Evolutionary conservation across 2,329 filamentous ascomycete genomes (phyloP).

Genomic region (Ascochyta fabae): DNA sequence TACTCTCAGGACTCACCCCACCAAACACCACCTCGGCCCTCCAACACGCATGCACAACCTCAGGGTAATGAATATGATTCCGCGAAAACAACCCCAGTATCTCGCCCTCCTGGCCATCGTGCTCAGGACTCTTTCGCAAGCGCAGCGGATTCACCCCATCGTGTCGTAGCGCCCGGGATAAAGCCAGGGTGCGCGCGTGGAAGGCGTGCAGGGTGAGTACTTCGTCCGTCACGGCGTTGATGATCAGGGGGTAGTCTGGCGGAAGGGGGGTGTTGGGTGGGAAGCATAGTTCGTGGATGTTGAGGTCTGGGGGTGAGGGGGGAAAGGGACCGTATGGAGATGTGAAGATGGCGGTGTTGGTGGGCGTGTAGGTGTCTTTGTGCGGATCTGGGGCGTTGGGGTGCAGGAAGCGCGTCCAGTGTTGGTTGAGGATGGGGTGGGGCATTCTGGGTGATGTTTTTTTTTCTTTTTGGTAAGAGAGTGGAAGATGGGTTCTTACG

Average conservation of each 20-base stretch:
- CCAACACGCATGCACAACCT: conserved; percentile 41
- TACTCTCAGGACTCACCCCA: conserved; percentile 40
- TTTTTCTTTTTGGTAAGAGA: no score
- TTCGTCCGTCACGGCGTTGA: conserved; percentile 37
- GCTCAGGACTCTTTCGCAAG: conserved; percentile 25
- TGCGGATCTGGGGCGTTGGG: conserved; percentile 34
- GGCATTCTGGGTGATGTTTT: conserved; percentile 17
- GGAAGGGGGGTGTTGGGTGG: conserved; percentile 34
- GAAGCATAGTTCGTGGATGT: conserved; percentile 42
- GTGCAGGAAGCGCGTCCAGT: conserved; percentile 36
- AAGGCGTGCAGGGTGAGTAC: conserved; percentile 37
- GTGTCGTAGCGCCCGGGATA: conserved; percentile 35
- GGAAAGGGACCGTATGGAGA: conserved; percentile 41
- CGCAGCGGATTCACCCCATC: conserved; percentile 39
- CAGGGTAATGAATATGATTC: conserved; percentile 43
- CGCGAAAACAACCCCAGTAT: conserved; percentile 36
- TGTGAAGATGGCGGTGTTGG: conserved; percentile 20
- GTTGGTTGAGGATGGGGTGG: conserved; percentile 32
- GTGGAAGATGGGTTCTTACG: no score
- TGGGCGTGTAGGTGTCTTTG: neutral
- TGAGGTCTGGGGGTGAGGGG: conserved; percentile 32
- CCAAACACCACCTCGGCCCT: conserved; percentile 39
- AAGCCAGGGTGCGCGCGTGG: conserved; percentile 32
- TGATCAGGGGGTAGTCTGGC: conserved; percentile 38
- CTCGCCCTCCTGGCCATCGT: conserved; percentile 38